Conservation (phyloP, 805 yeast genomes). For the Ogataea sp. region DNA sequence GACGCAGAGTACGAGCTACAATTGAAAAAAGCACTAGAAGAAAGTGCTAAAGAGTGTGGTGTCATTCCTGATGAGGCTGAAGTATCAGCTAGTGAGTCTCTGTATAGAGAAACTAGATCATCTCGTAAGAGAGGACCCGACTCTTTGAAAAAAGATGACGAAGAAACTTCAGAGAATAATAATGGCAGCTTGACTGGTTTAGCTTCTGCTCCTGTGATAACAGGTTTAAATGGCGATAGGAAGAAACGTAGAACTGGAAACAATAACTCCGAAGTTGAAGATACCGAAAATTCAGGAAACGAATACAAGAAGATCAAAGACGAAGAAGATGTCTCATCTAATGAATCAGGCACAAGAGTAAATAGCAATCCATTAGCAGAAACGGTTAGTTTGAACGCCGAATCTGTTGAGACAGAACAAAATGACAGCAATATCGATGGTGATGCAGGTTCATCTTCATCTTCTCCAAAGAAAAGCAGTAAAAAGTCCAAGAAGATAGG, state of each 20-base stretch:
- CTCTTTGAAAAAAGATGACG: conserved; percentile 2
- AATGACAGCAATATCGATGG: neutral
- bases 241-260: neutral
- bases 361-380: too few species aligned
- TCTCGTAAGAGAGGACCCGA: conserved; percentile 13
- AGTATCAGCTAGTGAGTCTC: conserved; percentile 19
- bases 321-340: neutral
- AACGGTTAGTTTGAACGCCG: neutral
- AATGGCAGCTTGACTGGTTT: neutral
- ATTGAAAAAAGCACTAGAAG: conserved; percentile 41
- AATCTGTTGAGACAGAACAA: neutral
- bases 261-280: neutral
- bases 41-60: conserved; percentile 46
- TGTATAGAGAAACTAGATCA: conserved; percentile 18
- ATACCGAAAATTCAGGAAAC: neutral
- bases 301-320: neutral
- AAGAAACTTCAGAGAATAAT: neutral
- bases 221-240: neutral
- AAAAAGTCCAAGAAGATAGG: too few species aligned
- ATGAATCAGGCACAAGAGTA: too few species aligned
- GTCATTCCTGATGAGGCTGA: conserved; percentile 27
- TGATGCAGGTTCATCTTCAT: neutral
- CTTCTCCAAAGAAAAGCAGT: too few species aligned
- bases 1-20: conserved; percentile 27
- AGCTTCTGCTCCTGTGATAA: neutral